A percentile compares a stretch with the other conserved stretches of the same genome.
Evolutionary conservation across 2,329 filamentous ascomycete genomes (phyloP).

Genomic region (Leptodontidium sp.): DNA sequence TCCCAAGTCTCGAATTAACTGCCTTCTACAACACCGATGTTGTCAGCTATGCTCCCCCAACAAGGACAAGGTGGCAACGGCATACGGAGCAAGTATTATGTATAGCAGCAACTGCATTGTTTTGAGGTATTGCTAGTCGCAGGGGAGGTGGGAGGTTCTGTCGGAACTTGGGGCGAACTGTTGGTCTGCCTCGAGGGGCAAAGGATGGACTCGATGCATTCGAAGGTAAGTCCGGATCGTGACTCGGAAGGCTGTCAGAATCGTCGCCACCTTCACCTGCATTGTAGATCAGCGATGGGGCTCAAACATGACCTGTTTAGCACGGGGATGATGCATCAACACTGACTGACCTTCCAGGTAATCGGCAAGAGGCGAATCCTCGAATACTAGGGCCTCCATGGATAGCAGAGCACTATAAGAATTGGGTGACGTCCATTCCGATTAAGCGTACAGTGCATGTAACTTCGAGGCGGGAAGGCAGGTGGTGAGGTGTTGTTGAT

Average conservation of each 20-base stretch:
- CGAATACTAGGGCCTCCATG: slow-evolving; percentile 89
- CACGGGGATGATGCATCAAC: slow-evolving; percentile 2
- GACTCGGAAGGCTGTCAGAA: slow-evolving; percentile 44
- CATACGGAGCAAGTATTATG: slow-evolving; percentile 62
- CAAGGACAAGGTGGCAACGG: slow-evolving; percentile 30
- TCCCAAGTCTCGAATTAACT: slow-evolving; percentile 75
- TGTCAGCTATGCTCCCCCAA: background rate
- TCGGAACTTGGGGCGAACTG: slow-evolving; percentile 62
- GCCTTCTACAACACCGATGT: slow-evolving; percentile 60
- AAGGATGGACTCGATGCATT: slow-evolving; percentile 51
- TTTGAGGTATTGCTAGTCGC: slow-evolving; percentile 52
- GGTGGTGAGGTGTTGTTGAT: no score
- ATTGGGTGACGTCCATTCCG: slow-evolving; percentile 38
- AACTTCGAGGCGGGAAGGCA: no score
- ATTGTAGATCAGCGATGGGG: slow-evolving; percentile 14
- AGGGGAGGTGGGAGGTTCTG: slow-evolving; percentile 56
- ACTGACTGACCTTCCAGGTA: slow-evolving; percentile 80
- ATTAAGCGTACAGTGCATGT: background rate
- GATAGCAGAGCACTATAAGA: slow-evolving; percentile 37
- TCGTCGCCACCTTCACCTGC: slow-evolving; percentile 56
- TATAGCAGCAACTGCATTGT: slow-evolving; percentile 54
- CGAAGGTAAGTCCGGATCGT: slow-evolving; percentile 34
- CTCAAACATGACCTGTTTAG: slow-evolving; percentile 17
- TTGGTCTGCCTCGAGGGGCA: slow-evolving; percentile 64
- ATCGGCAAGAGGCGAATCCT: slow-evolving; percentile 86